Conservation (phyloP, 2,329 filamentous ascomycete genomes). For the Immersiporthe knoxdaviesiana region DNA sequence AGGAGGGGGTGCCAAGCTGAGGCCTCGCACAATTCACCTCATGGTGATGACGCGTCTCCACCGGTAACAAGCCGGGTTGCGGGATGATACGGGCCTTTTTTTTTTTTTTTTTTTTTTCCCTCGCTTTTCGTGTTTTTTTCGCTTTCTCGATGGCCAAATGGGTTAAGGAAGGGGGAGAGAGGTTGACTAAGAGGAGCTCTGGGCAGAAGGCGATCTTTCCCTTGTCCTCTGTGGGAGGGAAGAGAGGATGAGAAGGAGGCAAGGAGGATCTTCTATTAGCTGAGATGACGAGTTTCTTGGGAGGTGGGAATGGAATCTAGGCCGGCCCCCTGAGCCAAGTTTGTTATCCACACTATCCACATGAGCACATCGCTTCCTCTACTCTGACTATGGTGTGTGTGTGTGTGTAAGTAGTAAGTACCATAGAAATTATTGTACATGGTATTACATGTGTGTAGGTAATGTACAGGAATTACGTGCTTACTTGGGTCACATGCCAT, state of each 20-base stretch:
- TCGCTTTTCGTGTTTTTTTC: too few species aligned
- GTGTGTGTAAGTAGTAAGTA: neutral
- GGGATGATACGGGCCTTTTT: neutral
- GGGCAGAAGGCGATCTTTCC: neutral
- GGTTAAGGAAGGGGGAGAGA: neutral
- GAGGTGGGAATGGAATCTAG: neutral
- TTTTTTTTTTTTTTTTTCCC: neutral
- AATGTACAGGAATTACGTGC: too few species aligned
- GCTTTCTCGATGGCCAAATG: neutral
- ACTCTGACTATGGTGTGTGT: neutral
- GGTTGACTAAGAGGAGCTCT: neutral
- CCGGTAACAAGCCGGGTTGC: neutral
- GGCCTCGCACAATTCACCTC: neutral
- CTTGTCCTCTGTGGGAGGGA: neutral
- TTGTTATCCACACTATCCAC: neutral
- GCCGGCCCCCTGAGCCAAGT: neutral
- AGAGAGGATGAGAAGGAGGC: too few species aligned
- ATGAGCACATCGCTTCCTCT: neutral
- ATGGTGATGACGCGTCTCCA: neutral
- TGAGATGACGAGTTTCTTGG: conserved; percentile 1
- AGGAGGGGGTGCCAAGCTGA: neutral
- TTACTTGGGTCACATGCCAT: too few species aligned
- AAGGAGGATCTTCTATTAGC: neutral
- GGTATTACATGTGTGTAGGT: too few species aligned
- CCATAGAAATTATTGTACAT: too few species aligned